Evolutionary conservation across 805 yeast species (phyloP).

Genomic region (Saturnispora sekii): DNA sequence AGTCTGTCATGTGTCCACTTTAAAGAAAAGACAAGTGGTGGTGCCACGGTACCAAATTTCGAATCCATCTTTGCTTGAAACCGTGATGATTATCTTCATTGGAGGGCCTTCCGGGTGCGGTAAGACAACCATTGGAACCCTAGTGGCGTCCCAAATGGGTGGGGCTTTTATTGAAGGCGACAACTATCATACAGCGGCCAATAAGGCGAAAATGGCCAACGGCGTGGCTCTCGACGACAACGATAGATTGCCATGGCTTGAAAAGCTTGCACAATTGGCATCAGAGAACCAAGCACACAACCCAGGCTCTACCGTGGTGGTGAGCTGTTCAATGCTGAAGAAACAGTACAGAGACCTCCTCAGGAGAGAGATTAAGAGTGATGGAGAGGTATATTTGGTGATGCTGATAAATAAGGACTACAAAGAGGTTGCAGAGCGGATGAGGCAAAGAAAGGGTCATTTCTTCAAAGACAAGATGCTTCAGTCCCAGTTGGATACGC

Average conservation of each 20-base stretch:
- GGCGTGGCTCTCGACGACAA: slow-evolving; percentile 81
- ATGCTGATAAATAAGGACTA: slow-evolving; percentile 58
- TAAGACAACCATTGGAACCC: slow-evolving; percentile 68
- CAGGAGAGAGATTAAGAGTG: slow-evolving; percentile 25
- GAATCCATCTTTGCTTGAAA: not conserved
- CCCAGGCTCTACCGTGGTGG: slow-evolving; percentile 42
- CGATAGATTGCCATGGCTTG: slow-evolving; percentile 89
- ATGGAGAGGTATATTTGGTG: slow-evolving; percentile 24
- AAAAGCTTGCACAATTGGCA: slow-evolving; percentile 35
- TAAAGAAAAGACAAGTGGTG: no score
- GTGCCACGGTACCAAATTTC: no score
- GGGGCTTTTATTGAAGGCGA: slow-evolving; percentile 73
- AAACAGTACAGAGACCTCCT: slow-evolving; percentile 59
- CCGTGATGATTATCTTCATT: slow-evolving; percentile 34
- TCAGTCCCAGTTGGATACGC: slow-evolving; percentile 60
- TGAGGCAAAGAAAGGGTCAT: slow-evolving; percentile 59
- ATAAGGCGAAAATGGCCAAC: slow-evolving; percentile 72
- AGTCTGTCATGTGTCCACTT: not conserved
- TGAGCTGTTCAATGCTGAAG: slow-evolving; percentile 71
- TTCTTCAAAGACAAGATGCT: slow-evolving; percentile 86
- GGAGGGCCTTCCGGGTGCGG: slow-evolving; percentile 99
- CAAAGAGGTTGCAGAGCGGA: slow-evolving; percentile 52
- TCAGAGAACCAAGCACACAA: slow-evolving; percentile 25
- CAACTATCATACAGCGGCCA: slow-evolving; percentile 54
- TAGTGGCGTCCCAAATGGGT: slow-evolving; percentile 33